These are phyloP conservation scores for Microbotryomycetes sp. DNA, from an alignment of 1,284 basidiomycete genomes.

Conservation along the genomic window DNA sequence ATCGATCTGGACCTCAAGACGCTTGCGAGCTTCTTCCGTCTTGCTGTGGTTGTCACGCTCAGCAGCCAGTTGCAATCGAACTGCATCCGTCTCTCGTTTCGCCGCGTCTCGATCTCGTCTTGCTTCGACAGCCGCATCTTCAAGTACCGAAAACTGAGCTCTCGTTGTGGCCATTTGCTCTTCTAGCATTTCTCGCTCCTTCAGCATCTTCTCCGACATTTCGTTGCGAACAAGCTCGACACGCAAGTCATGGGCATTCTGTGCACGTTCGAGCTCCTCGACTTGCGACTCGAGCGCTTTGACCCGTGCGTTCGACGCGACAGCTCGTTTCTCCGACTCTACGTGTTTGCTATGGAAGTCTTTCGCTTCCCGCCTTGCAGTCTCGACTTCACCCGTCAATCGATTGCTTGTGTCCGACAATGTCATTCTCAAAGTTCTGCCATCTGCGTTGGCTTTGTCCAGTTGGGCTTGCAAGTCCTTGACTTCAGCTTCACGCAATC, in stretches of 20 bases:
- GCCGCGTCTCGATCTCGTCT: slow-evolving; percentile 73
- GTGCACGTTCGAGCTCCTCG: slow-evolving; percentile 31
- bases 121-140: slow-evolving; percentile 75
- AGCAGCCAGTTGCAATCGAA: slow-evolving; percentile 50
- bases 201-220: slow-evolving; percentile 52
- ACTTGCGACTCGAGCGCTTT: slow-evolving; percentile 11
- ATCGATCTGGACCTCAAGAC: slow-evolving; percentile 68
- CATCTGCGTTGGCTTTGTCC: slow-evolving; percentile 25
- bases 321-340: slow-evolving; percentile 20
- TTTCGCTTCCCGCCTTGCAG: slow-evolving; percentile 17
- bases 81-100: slow-evolving; percentile 62
- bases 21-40: slow-evolving; percentile 19
- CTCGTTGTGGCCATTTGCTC: slow-evolving; percentile 66
- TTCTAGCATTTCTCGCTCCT: slow-evolving; percentile 57
- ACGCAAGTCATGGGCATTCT: slow-evolving; percentile 46
- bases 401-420: slow-evolving; percentile 10
- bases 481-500: slow-evolving; percentile 25
- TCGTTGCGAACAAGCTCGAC: slow-evolving; percentile 70
- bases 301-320: neutral
- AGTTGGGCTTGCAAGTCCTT: slow-evolving; percentile 20
- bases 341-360: slow-evolving; percentile 19
- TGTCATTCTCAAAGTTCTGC: slow-evolving; percentile 29
- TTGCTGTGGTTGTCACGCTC: slow-evolving; percentile 34
- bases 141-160: slow-evolving; percentile 71
- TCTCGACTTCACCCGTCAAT: slow-evolving; percentile 14